A percentile compares a stretch with the other conserved stretches of the same genome.
Conservation (phyloP, 2,329 filamentous ascomycete species). For the Botrytis elliptica region DNA sequence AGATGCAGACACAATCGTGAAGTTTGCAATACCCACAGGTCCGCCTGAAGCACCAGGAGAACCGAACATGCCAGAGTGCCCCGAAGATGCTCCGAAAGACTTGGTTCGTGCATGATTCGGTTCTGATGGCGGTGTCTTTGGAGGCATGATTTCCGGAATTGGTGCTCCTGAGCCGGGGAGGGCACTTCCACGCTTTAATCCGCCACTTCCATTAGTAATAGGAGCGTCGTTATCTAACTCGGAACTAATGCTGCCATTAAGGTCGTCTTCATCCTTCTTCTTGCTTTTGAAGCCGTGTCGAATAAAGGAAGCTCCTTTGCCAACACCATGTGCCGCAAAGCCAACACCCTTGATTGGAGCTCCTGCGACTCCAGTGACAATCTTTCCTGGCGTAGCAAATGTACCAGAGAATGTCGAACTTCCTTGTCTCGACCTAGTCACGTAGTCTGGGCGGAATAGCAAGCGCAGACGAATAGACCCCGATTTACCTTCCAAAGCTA, state of each 20-base stretch:
- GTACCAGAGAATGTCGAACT: slow-evolving; percentile 91
- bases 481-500: slow-evolving; percentile 83
- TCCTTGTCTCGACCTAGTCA: slow-evolving; percentile 81
- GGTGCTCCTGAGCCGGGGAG: slow-evolving; percentile 19
- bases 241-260: slow-evolving; percentile 23
- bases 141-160: slow-evolving; percentile 22
- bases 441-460: slow-evolving; percentile 90
- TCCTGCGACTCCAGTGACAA: slow-evolving; percentile 76
- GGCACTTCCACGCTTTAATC: slow-evolving; percentile 28
- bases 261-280: slow-evolving; percentile 53
- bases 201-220: slow-evolving; percentile 39
- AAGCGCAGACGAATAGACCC: slow-evolving; percentile 79
- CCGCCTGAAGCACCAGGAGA: slow-evolving; percentile 44
- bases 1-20: slow-evolving; percentile 75
- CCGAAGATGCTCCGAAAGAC: slow-evolving; percentile 64
- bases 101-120: slow-evolving; percentile 46
- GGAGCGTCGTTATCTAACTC: slow-evolving; percentile 44
- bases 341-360: slow-evolving; percentile 93
- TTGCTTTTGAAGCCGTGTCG: slow-evolving; percentile 77
- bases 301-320: slow-evolving; percentile 88
- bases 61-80: slow-evolving; percentile 60
- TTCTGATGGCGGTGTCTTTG: slow-evolving; percentile 35
- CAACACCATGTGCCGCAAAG: slow-evolving; percentile 64
- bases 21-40: slow-evolving; percentile 72
- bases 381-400: slow-evolving; percentile 81